A percentile compares a stretch with the other conserved stretches of the same genome.
Evolutionary conservation across 1,284 basidiomycete genomes (phyloP).

Genomic region (Anthracocystis walkeri): DNA sequence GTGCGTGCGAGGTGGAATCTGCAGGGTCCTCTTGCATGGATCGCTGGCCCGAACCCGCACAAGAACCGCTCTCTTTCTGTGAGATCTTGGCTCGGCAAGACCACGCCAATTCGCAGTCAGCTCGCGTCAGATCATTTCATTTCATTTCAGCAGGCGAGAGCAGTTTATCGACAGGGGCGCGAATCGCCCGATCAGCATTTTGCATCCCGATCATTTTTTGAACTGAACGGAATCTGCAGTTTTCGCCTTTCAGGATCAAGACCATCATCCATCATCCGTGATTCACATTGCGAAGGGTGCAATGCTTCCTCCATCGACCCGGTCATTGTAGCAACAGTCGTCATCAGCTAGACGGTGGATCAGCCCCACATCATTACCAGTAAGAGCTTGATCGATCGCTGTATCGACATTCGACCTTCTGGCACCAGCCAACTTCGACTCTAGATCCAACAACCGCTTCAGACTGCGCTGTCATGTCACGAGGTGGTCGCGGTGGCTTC

Average conservation of each 20-base stretch:
- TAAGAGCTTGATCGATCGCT: not conserved
- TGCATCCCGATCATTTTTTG: no score
- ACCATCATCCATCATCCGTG: no score
- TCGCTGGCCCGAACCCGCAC: not conserved
- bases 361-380: not conserved
- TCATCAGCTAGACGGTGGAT: not conserved
- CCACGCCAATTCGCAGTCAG: no score
- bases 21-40: conserved; percentile 28
- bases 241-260: no score
- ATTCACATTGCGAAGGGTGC: no score
- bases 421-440: not conserved
- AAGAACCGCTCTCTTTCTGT: no score
- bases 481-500: conserved; percentile 50
- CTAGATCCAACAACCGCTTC: not conserved
- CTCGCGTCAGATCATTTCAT: no score
- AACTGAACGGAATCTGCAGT: no score
- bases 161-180: no score
- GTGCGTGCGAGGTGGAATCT: conserved; percentile 4
- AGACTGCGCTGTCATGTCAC: conserved; percentile 20
- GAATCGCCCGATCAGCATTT: no score
- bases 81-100: no score
- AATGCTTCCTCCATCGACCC: not conserved
- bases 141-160: no score
- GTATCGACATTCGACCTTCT: not conserved
- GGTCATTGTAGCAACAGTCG: not conserved